phyloP scores from a whole-genome alignment of 805 yeast genomes.

The Schizosaccharomyces lindneri region DNA sequence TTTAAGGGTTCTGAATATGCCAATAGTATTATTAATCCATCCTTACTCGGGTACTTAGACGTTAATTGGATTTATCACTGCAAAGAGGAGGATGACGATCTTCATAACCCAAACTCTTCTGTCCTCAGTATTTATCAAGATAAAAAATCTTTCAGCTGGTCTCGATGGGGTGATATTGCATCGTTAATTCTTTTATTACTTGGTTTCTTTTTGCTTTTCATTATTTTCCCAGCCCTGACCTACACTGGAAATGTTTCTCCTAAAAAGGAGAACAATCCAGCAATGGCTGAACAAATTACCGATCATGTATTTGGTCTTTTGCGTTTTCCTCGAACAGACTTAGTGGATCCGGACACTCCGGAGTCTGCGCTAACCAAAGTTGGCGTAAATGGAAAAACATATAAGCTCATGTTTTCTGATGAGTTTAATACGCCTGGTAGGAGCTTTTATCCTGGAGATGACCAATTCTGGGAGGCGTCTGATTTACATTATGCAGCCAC shows the following conservation, averaged over 20 bases:
- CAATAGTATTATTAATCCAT: background rate
- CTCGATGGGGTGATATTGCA: background rate
- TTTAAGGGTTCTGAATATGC: background rate
- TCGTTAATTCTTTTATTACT: slow-evolving; percentile 11
- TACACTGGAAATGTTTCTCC: slow-evolving; percentile 29
- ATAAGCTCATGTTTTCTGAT: slow-evolving; percentile 70
- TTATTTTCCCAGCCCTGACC: slow-evolving; percentile 63
- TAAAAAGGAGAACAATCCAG: slow-evolving; percentile 8
- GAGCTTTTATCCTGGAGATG: slow-evolving; percentile 74
- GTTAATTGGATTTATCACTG: background rate
- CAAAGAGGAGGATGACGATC: background rate
- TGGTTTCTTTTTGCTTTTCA: slow-evolving; percentile 43
- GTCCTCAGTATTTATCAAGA: background rate
- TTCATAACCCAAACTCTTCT: background rate
- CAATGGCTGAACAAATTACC: slow-evolving; percentile 13
- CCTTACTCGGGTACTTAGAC: background rate
- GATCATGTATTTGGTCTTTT: slow-evolving; percentile 33
- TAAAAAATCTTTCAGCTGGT: background rate
- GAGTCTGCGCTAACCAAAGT: slow-evolving; percentile 22
- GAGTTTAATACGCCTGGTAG: slow-evolving; percentile 80
- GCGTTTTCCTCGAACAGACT: slow-evolving; percentile 31
- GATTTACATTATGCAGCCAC: slow-evolving; percentile 74
- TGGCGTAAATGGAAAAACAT: slow-evolving; percentile 34
- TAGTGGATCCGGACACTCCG: slow-evolving; percentile 58
- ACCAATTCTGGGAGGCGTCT: slow-evolving; percentile 72